Evolutionary conservation across 768 basidiomycete genomes (phyloP), one percentile per base, ranked within the genome.

Genomic region (Kwoniella pini): DNA sequence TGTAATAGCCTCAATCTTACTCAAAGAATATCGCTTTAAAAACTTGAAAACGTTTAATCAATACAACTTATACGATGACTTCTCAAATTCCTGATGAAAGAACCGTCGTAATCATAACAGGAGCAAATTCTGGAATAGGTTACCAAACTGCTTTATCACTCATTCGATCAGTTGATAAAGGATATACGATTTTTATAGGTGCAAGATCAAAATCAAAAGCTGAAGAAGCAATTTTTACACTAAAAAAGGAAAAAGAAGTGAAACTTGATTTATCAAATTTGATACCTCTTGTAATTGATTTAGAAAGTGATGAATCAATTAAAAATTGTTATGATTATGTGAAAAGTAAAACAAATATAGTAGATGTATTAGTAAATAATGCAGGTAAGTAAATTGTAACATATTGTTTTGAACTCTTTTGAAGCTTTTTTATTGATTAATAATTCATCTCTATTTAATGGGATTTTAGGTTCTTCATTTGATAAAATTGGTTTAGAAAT

Each of bases 311-410:
- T 28, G 46, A 58, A 38, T 49, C 45, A 38, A 50, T 58, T 22
- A 15, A 36, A 45, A 31, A 22, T 3, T 28, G 31, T 42, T 24
- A n/a, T 26, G 33, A 58, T 13, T 13, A 24, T 13, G 57, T 58
- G 11, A 7, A 19, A 9, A 27, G 38, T 21, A 49, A 38, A n/a
- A 30, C 31, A 6, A 48, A 30, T 17, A 36, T 19, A 38, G 13
- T 58, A 3, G 57, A 58, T 28, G 39, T 48, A 9, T n/a, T 57
- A 2, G 42, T 63, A 24, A 63, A 63, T 28, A 63, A 63, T 30
- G 62, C 56, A 6, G 62, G 62, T 40, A 19, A 54, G 52, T 33
- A 4, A 22, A 17, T 9, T 24, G 9, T 7, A 12, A 6, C 10
- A 6, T 21, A 21, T n/a, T n/a, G n/a, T n/a, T n/a, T n/a, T n/a